These are phyloP conservation scores for Euptelea pleiosperma DNA, from an alignment of 164 flowering plant species.

Conservation along the genomic window DNA sequence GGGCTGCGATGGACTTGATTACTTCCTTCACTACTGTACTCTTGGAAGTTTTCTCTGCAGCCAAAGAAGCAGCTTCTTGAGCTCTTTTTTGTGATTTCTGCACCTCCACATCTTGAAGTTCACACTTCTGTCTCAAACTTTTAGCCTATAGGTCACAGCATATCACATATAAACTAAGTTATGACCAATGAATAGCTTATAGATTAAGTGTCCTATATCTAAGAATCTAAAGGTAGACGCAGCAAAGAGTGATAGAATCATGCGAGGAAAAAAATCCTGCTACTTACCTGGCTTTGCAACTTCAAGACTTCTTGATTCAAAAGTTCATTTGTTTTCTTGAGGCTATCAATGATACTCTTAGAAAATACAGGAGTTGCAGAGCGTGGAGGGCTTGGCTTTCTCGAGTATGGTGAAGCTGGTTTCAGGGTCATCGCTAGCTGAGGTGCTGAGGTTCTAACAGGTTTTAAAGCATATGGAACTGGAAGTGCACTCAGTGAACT, in stretches of 20 bases:
- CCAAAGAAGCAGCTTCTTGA: conserved; percentile 36
- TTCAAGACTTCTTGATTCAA: conserved; percentile 67
- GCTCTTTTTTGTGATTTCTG: conserved; percentile 42
- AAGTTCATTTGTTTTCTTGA: conserved; percentile 66
- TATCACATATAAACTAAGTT: background rate
- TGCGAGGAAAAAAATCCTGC: background rate
- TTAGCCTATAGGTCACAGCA: conserved; percentile 38
- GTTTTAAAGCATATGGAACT: conserved; percentile 46
- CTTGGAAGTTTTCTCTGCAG: conserved; percentile 50
- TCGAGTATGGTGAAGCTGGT: conserved; percentile 63
- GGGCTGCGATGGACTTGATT: conserved; percentile 41
- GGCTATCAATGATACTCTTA: conserved; percentile 62
- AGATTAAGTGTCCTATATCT: background rate
- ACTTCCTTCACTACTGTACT: conserved; percentile 42
- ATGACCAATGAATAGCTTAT: background rate
- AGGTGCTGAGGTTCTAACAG: conserved; percentile 30
- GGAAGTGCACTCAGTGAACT: conserved; percentile 52
- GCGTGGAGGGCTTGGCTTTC: conserved; percentile 77
- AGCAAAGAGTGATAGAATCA: background rate
- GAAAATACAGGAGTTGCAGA: conserved; percentile 54
- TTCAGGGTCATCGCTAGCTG: conserved; percentile 35
- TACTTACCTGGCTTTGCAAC: conserved; percentile 58
- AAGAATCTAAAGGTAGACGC: background rate
- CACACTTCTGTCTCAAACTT: conserved; percentile 56
- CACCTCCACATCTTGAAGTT: conserved; percentile 55